Evolutionary conservation across 225 moss, liverwort and hornwort genomes (phyloP), one percentile per base, ranked within the genome.

Genomic region (Marchantia paleacea): DNA sequence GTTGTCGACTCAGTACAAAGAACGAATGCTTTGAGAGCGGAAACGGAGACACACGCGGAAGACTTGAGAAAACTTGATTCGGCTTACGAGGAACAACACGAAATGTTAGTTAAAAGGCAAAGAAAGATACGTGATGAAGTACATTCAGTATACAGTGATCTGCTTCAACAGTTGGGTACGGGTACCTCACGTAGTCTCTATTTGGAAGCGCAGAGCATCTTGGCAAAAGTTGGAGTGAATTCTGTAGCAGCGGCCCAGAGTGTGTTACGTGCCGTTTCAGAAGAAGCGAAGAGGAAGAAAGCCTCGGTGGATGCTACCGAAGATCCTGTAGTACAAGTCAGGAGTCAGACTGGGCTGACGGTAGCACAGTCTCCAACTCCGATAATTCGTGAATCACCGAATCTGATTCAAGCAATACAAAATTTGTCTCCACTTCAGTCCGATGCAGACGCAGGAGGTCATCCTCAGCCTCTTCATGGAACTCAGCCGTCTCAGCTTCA

Each of bases 51-150:
- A 2, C 64, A 49, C 57, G 54, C 52, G 19, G 30, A 49, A 25
- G 39, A n/a, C 3, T 0, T 60, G 12, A 83, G 52, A 75, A 49
- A 64, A 13, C 24, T 9, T 72, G 79, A 80, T 18, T 26, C 62
- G 55, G 78, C 72, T 0, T 30, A 24, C n/a, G 69, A 79, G 6
- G 65, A 79, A 29, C 55, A 72, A 64, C 79, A 73, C 55, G 54
- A 57, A 24, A 31, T 25, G 9, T 75, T 87, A 55, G 76, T 62
- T 28, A 73, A 55, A 52, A 74, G 76, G 28, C 87, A 87, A 16
- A 80, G 84, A 75, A 75, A 26, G 31, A 15, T 81, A 28, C 69
- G 84, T 18, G 81, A 87, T 52, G 75, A 82, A 51, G 13, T 87
- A 57, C 79, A 87, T 65, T 52, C 70, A 24, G 55, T 87, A 16